phyloP scores from a whole-genome alignment of 176 grass and related monocot species.

The Eleusine indica region DNA sequence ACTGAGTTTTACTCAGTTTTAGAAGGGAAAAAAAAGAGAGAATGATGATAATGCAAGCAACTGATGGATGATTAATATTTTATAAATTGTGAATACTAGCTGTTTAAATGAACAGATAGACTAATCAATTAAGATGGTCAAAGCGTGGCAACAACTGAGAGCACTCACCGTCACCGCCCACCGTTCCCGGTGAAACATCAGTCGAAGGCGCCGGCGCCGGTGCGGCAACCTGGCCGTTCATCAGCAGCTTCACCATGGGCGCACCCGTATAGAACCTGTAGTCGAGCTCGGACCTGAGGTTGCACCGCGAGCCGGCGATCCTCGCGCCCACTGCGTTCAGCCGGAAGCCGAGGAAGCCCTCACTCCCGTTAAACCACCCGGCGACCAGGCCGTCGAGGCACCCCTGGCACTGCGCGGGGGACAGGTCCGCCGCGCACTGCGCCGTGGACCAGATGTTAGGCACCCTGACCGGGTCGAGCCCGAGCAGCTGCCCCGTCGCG shows the following conservation, averaged over 20 bases:
- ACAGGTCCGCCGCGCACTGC: slow-evolving; percentile 64
- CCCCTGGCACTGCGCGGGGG: slow-evolving; percentile 8
- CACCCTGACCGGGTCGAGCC: neutral
- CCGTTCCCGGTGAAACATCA: neutral
- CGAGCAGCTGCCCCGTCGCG: slow-evolving; percentile 37
- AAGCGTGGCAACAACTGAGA: too few relatives aligned
- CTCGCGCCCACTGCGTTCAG: neutral
- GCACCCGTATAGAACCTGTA: slow-evolving; percentile 50
- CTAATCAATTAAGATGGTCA: too few relatives aligned
- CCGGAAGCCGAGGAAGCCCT: neutral
- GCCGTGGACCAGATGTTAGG: slow-evolving; percentile 51
- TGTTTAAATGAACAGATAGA: too few relatives aligned
- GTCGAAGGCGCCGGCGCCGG: neutral
- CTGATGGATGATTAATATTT: too few relatives aligned
- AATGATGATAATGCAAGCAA: too few relatives aligned
- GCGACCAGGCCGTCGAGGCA: slow-evolving; percentile 40
- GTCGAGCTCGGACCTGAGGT: slow-evolving; percentile 32
- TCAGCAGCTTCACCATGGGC: slow-evolving; percentile 31
- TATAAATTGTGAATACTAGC: too few relatives aligned
- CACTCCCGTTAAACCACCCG: neutral
- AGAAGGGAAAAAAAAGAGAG: too few relatives aligned
- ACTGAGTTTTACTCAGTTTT: too few relatives aligned
- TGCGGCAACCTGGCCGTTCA: neutral
- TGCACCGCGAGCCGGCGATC: slow-evolving; percentile 40
- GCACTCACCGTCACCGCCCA: too few relatives aligned